These are phyloP conservation scores for Leccinum fibrillosum DNA, from an alignment of 768 basidiomycete genomes.

Conservation along the genomic window DNA sequence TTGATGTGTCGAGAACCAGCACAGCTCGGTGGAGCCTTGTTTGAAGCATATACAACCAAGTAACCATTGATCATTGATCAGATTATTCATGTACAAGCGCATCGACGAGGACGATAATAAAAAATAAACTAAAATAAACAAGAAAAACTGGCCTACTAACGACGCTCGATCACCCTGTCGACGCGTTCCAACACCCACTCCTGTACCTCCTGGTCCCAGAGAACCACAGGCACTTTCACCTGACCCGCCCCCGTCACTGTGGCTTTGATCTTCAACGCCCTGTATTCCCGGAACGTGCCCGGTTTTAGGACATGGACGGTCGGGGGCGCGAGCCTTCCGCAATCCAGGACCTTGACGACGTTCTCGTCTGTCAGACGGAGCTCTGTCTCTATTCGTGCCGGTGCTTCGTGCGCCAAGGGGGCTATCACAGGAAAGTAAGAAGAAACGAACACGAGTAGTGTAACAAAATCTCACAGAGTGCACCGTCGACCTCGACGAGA, in stretches of 20 bases:
- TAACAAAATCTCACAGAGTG: too few species aligned
- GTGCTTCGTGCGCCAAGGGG: neutral
- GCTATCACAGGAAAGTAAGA: too few species aligned
- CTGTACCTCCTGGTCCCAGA: conserved; percentile 12
- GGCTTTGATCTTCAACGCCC: conserved; percentile 4
- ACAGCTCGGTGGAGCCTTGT: too few species aligned
- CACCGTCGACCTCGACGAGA: conserved; percentile 14
- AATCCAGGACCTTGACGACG: neutral
- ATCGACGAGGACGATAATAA: too few species aligned
- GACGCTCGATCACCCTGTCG: neutral
- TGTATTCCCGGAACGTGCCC: conserved; percentile 20
- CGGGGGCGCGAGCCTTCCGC: conserved; percentile 2
- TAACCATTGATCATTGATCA: too few species aligned
- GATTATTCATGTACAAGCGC: too few species aligned
- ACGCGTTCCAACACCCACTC: conserved; percentile 16
- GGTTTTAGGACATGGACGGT: neutral
- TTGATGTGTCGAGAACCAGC: too few species aligned
- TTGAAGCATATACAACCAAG: too few species aligned
- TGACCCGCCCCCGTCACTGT: conserved; percentile 9
- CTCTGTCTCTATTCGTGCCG: conserved; percentile 2
- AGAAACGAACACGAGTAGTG: too few species aligned
- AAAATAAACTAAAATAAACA: neutral
- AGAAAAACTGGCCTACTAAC: neutral
- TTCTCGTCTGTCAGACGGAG: conserved; percentile 6
- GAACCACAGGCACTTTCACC: neutral